Evolutionary conservation across 441 rosid species (phyloP).

Genomic region (Bocquillonia castaneifolia): DNA sequence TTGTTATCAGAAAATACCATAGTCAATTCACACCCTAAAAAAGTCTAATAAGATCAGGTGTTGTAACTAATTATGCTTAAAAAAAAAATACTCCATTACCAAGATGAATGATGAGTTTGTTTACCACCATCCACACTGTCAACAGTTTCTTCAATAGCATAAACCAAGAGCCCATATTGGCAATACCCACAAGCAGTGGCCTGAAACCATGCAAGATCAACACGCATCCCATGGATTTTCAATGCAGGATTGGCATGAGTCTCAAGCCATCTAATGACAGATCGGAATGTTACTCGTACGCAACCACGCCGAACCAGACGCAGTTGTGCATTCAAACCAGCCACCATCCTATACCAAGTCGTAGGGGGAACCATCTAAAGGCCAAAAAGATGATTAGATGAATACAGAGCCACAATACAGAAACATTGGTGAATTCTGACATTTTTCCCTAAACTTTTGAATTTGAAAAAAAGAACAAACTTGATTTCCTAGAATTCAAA

Average conservation of each 20-base stretch:
- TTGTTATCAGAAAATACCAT: background rate
- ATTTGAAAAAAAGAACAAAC: background rate
- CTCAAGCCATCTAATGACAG: constrained; percentile 83
- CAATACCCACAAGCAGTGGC: constrained; percentile 74
- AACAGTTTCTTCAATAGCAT: constrained; percentile 48
- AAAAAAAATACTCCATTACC: constrained; percentile 53
- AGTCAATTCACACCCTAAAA: too few species aligned
- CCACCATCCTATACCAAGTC: constrained; percentile 89
- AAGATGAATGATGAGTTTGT: constrained; percentile 35
- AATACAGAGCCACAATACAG: constrained; percentile 19
- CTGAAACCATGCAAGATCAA: constrained; percentile 91
- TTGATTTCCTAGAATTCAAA: constrained; percentile 13
- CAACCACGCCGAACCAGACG: constrained; percentile 89
- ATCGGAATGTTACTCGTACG: constrained; percentile 59
- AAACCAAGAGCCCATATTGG: constrained; percentile 82
- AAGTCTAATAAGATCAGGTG: constrained; percentile 2
- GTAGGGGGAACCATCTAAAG: constrained; percentile 83
- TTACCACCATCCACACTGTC: constrained; percentile 35
- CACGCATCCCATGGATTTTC: constrained; percentile 54
- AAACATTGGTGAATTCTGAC: constrained; percentile 8
- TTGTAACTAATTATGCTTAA: constrained; percentile 9
- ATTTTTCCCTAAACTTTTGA: background rate
- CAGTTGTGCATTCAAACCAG: constrained; percentile 95
- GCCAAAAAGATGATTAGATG: constrained; percentile 23
- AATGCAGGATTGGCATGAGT: constrained; percentile 92